Evolutionary conservation across 2,329 filamentous ascomycete genomes (phyloP), one percentile per base, ranked within the genome.

Genomic region (Fusarium sp.): DNA sequence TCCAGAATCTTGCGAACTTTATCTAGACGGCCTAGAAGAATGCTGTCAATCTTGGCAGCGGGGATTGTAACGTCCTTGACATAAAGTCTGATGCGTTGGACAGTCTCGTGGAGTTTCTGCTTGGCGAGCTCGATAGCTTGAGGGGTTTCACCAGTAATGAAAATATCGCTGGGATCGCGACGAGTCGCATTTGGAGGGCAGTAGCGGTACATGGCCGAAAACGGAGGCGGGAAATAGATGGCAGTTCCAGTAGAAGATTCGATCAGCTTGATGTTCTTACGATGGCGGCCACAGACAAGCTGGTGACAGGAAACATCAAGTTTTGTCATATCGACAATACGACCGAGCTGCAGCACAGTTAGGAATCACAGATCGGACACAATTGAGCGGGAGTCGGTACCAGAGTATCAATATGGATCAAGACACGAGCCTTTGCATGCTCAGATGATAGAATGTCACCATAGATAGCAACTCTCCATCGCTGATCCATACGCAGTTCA

Each of bases 1-100:
- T 99, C 96, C 80, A 97, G 95, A 70, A 99, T 97, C 84, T 97
- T 97, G 76, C 94, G 93, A 61, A 99, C 93, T 80, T 98, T 98
- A 80, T 98, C 95, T 74, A 98, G 85, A 28, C 96, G 91, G 73
- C 92, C 92, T 36, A 98, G 88, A 61, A 99, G 80, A 72, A 99
- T 95, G 77, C 91, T 97, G 80, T 99, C 96, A 67, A 98, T 93
- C 83, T 99, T 99, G 78, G 92, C 92, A 33, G 93, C 88, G 47
- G 94, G 92, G 62, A 99, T 91, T 69, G 92, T 89, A 42, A 97
- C 93, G 77, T 97, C 94, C 81, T 99, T 99, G 76, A 97, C 91
- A 73, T 91, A 94, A 37, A 94, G 88, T 75, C 96, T 93, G 42
- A 93, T 92, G 30, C 89, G 89, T 75, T 89, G 85, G 33, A 97